phyloP scores from a whole-genome alignment of 805 yeast genomes.

The Wickerhamiella australiensis region DNA sequence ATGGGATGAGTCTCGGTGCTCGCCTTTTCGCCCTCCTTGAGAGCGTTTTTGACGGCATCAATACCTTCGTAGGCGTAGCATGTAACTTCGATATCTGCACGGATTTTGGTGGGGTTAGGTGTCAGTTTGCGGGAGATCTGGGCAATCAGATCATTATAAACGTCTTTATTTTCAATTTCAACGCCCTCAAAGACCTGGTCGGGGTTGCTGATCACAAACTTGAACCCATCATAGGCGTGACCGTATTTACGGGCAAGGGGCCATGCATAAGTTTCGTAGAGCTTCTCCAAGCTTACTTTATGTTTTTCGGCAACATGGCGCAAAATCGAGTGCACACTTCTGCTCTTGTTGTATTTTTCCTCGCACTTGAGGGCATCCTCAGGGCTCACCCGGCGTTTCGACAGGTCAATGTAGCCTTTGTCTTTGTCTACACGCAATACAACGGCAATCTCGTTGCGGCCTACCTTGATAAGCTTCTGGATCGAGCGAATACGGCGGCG shows the following conservation, averaged over 20 bases:
- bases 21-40: constrained; percentile 71
- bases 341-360: constrained; percentile 91
- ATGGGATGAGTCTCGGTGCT: constrained; percentile 78
- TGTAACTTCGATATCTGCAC: constrained; percentile 97
- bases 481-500: constrained; percentile 98
- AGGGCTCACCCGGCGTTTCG: constrained; percentile 95
- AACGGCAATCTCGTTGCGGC: constrained; percentile 95
- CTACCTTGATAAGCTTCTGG: constrained; percentile 94
- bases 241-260: constrained; percentile 92
- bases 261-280: constrained; percentile 91
- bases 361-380: constrained; percentile 96
- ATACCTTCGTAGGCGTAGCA: constrained; percentile 97
- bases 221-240: constrained; percentile 95
- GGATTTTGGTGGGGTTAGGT: constrained; percentile 93
- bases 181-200: constrained; percentile 71
- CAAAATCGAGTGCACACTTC: constrained; percentile 95
- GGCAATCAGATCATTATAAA: constrained; percentile 70
- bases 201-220: constrained; percentile 86
- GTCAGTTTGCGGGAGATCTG: constrained; percentile 90
- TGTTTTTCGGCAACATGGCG: constrained; percentile 98
- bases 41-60: constrained; percentile 86
- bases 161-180: constrained; percentile 49
- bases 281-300: constrained; percentile 68
- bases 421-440: constrained; percentile 97
- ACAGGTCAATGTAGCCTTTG: constrained; percentile 94